These are phyloP conservation scores for Stemphylium vesicarium DNA, from an alignment of 2,329 filamentous ascomycete genomes.

Conservation along the genomic window DNA sequence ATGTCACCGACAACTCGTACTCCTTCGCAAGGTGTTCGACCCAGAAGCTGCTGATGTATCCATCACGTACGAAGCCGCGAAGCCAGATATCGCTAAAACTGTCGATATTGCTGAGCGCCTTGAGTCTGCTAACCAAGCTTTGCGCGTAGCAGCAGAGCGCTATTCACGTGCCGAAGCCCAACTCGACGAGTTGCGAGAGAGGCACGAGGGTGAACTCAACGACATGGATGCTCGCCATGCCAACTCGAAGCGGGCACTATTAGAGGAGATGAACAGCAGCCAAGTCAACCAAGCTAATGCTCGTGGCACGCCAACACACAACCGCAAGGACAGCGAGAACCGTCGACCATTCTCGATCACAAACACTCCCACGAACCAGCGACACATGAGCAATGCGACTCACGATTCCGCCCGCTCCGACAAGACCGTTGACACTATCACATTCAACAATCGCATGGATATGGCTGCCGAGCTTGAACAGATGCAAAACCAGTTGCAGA, in stretches of 20 bases:
- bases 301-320: conserved; percentile 73
- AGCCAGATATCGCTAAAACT: conserved; percentile 70
- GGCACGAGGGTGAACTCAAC: conserved; percentile 73
- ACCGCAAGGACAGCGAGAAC: conserved; percentile 66
- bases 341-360: conserved; percentile 72
- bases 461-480: conserved; percentile 89
- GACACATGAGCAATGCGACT: conserved; percentile 69
- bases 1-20: conserved; percentile 78
- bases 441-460: conserved; percentile 88
- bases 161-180: conserved; percentile 83
- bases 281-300: conserved; percentile 64
- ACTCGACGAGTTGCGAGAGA: conserved; percentile 75
- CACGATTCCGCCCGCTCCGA: conserved; percentile 85
- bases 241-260: conserved; percentile 72
- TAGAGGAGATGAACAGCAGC: conserved; percentile 88
- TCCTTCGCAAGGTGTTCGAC: conserved; percentile 86
- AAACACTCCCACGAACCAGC: conserved; percentile 75
- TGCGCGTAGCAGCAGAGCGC: conserved; percentile 82
- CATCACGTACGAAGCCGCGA: conserved; percentile 71
- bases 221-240: conserved; percentile 67
- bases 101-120: conserved; percentile 85
- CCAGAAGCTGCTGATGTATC: conserved; percentile 71
- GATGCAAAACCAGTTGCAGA: conserved; percentile 90
- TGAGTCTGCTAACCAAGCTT: conserved; percentile 85
- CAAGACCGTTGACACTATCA: conserved; percentile 80